Evolutionary conservation across 148 eudicot genomes (phyloP), one percentile per base, ranked within the genome.

Genomic region (Spergularia bocconei): DNA sequence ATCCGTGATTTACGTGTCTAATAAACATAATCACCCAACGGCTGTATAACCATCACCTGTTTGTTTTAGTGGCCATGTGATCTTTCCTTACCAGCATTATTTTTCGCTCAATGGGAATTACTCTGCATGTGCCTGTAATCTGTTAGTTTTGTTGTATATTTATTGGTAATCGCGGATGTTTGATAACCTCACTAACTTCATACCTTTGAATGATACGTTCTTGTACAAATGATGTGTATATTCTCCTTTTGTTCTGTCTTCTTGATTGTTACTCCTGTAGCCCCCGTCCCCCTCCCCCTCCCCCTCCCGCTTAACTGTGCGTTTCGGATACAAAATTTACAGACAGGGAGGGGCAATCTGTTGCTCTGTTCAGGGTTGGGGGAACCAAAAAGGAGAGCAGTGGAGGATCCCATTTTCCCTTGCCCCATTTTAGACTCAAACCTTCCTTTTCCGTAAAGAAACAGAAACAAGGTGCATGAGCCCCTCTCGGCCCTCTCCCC

Each of bases 51-150:
- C 77, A 77, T 75, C 78, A 73, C 69, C 38, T n/a, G 74, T 36
- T 64, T 74, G 13, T 78, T 70, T 61, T 70, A 63, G 68, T 76
- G 67, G 73, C 77, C 16, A 55, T 73, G 70, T 70, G 41, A 62
- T 75, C 70, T 76, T 44, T 9, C 80, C 74, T 56, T 21, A 47
- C 25, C 25, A 44, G 75, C 80, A 33, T 53, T 69, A 71, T 74
- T 80, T 85, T 82, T 63, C 15, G 71, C 71, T 79, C 20, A 63
- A 58, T 75, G 73, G 71, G 64, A 33, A 44, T 58, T 63, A n/a
- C 59, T 36, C 67, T 65, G 41, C 59, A 29, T 69, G 72, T 36
- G 54, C 53, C 25, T 74, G 75, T 68, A 74, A 60, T 55, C 44
- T 41, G 63, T 62, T 15, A 58, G 62, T 67, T 48, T 47, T 60